phyloP scores from a whole-genome alignment of 768 basidiomycete species.

The Artomyces pyxidatus region DNA sequence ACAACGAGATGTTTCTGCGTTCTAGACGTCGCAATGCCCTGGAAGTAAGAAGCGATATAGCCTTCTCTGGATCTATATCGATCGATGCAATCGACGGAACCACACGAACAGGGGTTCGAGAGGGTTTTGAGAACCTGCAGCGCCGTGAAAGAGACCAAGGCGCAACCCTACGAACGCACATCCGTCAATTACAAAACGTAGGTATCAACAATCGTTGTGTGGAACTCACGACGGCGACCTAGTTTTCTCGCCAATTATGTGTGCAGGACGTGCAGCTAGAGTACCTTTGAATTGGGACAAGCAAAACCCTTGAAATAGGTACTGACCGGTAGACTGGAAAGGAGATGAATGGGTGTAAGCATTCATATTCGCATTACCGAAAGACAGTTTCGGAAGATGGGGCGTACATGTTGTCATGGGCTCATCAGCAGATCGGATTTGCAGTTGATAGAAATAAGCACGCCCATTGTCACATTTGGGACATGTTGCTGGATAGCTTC shows the following conservation, averaged over 20 bases:
- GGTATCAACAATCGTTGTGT: too few species aligned
- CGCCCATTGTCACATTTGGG: constrained; percentile 77
- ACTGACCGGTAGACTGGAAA: constrained; percentile 46
- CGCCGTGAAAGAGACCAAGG: too few species aligned
- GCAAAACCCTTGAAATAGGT: neutral
- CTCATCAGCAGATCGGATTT: constrained; percentile 90
- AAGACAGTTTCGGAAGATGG: constrained; percentile 1
- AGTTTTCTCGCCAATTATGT: constrained; percentile 64
- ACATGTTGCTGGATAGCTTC: constrained; percentile 34
- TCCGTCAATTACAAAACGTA: too few species aligned
- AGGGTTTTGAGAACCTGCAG: too few species aligned
- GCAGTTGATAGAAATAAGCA: constrained; percentile 94
- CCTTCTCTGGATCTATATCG: too few species aligned
- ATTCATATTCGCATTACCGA: neutral
- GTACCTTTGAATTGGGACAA: constrained; percentile 1
- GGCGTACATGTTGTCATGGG: constrained; percentile 64
- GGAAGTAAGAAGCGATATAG: too few species aligned
- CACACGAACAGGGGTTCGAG: too few species aligned
- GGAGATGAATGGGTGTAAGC: neutral
- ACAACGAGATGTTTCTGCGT: too few species aligned
- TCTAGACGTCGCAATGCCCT: too few species aligned
- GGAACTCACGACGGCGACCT: neutral
- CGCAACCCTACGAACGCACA: too few species aligned
- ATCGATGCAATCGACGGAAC: too few species aligned
- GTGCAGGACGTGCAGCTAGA: constrained; percentile 53